Conservation (phyloP, 2,329 filamentous ascomycete genomes). For the Aspergillus ruber region DNA sequence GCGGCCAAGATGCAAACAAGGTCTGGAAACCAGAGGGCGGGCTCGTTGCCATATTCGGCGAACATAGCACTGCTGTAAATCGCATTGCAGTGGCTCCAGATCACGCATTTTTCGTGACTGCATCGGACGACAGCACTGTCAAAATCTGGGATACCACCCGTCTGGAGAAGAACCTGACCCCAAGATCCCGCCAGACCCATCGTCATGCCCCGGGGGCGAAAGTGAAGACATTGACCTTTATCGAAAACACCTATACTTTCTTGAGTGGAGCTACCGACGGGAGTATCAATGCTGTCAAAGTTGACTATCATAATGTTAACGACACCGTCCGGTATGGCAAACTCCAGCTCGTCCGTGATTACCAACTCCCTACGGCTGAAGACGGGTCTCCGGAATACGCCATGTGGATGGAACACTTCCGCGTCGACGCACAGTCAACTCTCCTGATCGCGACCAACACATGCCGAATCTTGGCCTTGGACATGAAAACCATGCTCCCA, state of each 20-base stretch:
- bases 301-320: constrained; percentile 57
- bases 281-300: constrained; percentile 79
- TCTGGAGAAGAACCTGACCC: constrained; percentile 83
- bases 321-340: constrained; percentile 69
- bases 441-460: constrained; percentile 80
- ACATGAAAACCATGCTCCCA: constrained; percentile 77
- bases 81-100: constrained; percentile 78
- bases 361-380: constrained; percentile 53
- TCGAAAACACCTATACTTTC: constrained; percentile 91
- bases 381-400: constrained; percentile 59
- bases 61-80: constrained; percentile 77
- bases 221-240: constrained; percentile 78
- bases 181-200: constrained; percentile 80
- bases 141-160: constrained; percentile 90
- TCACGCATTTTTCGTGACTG: constrained; percentile 90
- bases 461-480: constrained; percentile 75
- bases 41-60: constrained; percentile 79
- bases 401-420: constrained; percentile 89
- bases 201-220: constrained; percentile 64
- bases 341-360: constrained; percentile 68
- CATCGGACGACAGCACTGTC: constrained; percentile 81
- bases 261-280: constrained; percentile 86
- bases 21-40: constrained; percentile 79
- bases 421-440: constrained; percentile 71
- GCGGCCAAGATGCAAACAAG: constrained; percentile 49